Evolutionary conservation across 768 basidiomycete genomes (phyloP), one percentile per base, ranked within the genome.

Genomic region (Podaxis rugospora): DNA sequence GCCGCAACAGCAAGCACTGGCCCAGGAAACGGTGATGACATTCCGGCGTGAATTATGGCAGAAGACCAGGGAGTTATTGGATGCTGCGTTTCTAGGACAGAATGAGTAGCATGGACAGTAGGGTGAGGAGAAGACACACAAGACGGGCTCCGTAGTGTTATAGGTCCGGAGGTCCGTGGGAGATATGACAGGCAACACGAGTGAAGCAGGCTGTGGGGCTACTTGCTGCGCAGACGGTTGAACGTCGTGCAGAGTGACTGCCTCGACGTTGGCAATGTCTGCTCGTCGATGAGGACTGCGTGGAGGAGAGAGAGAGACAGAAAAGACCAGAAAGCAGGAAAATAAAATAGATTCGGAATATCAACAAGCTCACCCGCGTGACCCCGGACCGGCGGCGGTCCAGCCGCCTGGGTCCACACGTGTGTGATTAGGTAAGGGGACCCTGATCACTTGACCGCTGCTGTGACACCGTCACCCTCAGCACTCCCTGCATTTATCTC

Each of bases 1-100:
- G 81, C 76, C 5, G 85, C 78, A 65, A 92, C 77, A 32, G 84
- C 78, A 56, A 92, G 83, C 39, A 92, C 81, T 36, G 89, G 89
- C 5, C 76, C 73, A n/a, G 88, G 80, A 27, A 89, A 83, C 28
- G 75, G 67, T 57, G 75, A 63, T 55, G 82, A 68, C 85, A 86
- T 86, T 65, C 68, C 54, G 28, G 11, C 5, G 52, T 53, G 21
- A 10, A 25, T 32, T 27, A 11, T 9, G 52, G 11, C 3, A 3
- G 11, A 16, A 18, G 18, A 23, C 18, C 36, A 37, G 18, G n/a
- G 13, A 6, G 18, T 6, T 13, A 21, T 36, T 10, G 5, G 11
- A 39, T 21, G n/a, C 37, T 23, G 47, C 4, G 47, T 9, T 7
- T 11, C 40, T 50, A 51, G 47, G 32, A 36, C 27, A 28, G 35